These are phyloP conservation scores for Rhizoclosmatium globosum DNA, from an alignment of 192 early-diverging fungal genomes.

Conservation along the genomic window DNA sequence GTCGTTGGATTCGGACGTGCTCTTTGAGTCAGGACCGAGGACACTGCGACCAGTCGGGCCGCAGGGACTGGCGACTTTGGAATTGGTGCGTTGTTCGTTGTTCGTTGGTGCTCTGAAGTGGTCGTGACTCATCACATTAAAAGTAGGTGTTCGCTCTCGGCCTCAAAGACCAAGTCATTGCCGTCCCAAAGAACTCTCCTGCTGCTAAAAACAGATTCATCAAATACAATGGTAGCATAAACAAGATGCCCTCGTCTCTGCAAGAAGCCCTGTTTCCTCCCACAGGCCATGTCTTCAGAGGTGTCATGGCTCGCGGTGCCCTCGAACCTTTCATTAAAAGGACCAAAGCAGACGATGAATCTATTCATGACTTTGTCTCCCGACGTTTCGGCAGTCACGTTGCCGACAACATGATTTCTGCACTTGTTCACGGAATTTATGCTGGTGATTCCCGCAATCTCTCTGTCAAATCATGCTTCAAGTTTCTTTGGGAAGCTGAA, in stretches of 20 bases:
- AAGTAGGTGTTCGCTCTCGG: constrained; percentile 67
- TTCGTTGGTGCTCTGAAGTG: neutral
- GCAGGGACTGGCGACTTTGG: constrained; percentile 76
- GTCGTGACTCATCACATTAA: neutral
- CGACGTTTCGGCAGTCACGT: constrained; percentile 78
- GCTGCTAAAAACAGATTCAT: constrained; percentile 88
- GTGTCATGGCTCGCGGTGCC: constrained; percentile 65
- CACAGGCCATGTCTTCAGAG: constrained; percentile 46
- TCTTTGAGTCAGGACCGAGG: constrained; percentile 69
- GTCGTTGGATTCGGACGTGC: constrained; percentile 40
- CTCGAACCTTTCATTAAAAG: constrained; percentile 61
- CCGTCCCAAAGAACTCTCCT: constrained; percentile 67
- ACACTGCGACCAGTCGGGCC: constrained; percentile 78
- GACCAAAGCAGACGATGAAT: constrained; percentile 72
- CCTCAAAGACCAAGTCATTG: constrained; percentile 64
- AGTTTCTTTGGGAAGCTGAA: constrained; percentile 70
- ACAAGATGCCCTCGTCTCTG: constrained; percentile 69
- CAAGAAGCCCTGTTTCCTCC: constrained; percentile 49
- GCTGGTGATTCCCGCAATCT: constrained; percentile 84
- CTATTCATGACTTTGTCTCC: constrained; percentile 81
- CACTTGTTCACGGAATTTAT: constrained; percentile 93
- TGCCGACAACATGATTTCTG: constrained; percentile 85
- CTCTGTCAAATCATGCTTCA: constrained; percentile 78
- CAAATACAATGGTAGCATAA: constrained; percentile 72
- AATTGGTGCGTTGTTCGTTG: constrained; percentile 73